Evolutionary conservation across 2,329 filamentous ascomycete genomes (phyloP), one percentile per base, ranked within the genome.

Genomic region (Calonectria pseudoreteaudii): DNA sequence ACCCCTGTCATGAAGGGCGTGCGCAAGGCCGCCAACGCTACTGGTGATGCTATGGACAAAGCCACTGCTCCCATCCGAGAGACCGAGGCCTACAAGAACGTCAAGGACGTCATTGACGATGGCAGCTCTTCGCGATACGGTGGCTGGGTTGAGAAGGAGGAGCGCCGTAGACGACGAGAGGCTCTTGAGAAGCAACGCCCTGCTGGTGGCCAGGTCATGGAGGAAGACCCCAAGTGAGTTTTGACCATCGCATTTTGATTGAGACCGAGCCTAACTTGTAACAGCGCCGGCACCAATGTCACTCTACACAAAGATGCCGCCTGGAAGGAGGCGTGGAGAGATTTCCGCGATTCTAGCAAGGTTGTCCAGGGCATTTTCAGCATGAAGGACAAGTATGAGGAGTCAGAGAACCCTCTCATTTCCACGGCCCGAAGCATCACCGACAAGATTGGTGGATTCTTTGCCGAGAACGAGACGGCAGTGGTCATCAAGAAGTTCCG

Each of bases 401-500:
- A 99, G 86, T 98, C 97, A 14, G 97, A 99, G 83, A 99, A 99
- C 84, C 96, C 97, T 9, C 89, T 99, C 53, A 95, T 99, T 76
- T 94, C 93, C 60, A 98, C 96, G 0, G 97, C 96, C 1, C 94
- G 97, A 82, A 95, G 95, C 84, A 98, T 99, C 79, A 96, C 96
- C 38, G 97, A 99, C 84, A 92, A 94, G 72, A 92, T 99, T 49
- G 95, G 94, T 60, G 95, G 97, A 34, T 99, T 98, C 87, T 99
- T 99, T 79, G 97, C 97, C 75, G 97, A 99, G 85, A 99, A 98
- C 84, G 97, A 99, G 87, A 98, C 95, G 0, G 97, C 97, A 36
- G 94, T 93, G 90, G 97, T 99, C 44, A 98, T 98, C 87, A 98
- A 98, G 88, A 98, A 96, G 85, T 98, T 99, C 89, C 93, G 96